Evolutionary conservation across 2,329 filamentous ascomycete genomes (phyloP), one percentile per base, ranked within the genome.

Genomic region (Aspergillus spinulosporus): DNA sequence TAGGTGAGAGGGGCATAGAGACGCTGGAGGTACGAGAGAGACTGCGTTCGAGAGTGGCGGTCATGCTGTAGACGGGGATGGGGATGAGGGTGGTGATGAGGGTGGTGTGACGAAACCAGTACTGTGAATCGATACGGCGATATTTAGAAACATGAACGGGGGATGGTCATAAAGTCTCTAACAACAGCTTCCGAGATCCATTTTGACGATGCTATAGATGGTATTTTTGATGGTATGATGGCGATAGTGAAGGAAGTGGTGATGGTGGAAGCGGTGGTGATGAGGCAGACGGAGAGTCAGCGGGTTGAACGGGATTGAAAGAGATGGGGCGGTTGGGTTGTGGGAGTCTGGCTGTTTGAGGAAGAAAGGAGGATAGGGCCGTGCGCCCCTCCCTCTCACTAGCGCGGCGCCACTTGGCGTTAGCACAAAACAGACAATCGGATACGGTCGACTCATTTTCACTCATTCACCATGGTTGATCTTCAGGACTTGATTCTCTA

Each of bases 21-120:
- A 71, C 68, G 63, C 68, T 73, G 51, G 72, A 72, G 31, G 72
- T 68, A 59, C 71, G 67, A 58, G 70, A 72, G 53, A 71, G 66
- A 63, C 68, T 71, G 59, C 69, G 67, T 65, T 73, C 73, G 8
- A 72, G 66, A 12, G 66, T 71, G 36, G 68, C 61, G 46, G 71
- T 71, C 68, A 72, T 73, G 58, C 59, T 64, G 60, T 29, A 31
- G n/a, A 40, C 31, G 40, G 52, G 46, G 48, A 34, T 34, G 31
- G 31, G 31, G 31, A 37, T 37, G 34, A 12, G 49, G 52, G 21
- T 21, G 21, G 21, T 21, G 21, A 44, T 51, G 28, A 46, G 49
- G 48, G 44, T 31, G 47, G 29, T n/a, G 31, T 40, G 26, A 29
- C 34, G 21, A 32, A 4, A 40, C 52, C 52, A 49, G 56, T 34